Percentiles rank a stretch among this genome's conserved stretches.
Evolutionary conservation across 225 moss, liverwort and hornwort genomes (phyloP).

Genomic region (Marchantia polymorpha): DNA sequence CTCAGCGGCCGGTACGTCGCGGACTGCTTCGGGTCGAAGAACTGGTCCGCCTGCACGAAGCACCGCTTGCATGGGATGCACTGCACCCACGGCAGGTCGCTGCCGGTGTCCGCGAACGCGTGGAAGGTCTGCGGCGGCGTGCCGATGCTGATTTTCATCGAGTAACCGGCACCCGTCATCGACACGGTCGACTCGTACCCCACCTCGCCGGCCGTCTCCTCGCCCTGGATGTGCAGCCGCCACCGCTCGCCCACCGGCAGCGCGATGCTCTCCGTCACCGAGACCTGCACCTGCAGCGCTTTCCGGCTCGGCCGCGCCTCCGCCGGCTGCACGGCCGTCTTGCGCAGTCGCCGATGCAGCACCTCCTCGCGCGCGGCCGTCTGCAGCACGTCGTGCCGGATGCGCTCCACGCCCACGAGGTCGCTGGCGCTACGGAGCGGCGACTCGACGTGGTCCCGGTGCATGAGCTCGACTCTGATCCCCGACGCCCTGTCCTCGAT

Average conservation of each 20-base stretch:
- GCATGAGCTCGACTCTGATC: slow-evolving; percentile 18
- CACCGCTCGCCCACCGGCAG: not conserved
- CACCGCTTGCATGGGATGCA: slow-evolving; percentile 22
- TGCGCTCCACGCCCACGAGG: slow-evolving; percentile 3
- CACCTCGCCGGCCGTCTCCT: not conserved
- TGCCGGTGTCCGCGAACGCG: slow-evolving; percentile 32
- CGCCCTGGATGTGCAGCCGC: not conserved
- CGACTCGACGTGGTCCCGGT: slow-evolving; percentile 16
- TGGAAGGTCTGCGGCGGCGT: slow-evolving; percentile 28
- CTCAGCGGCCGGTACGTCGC: slow-evolving; percentile 7
- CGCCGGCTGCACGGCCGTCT: not conserved
- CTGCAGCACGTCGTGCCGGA: slow-evolving; percentile 1
- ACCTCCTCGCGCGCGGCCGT: slow-evolving; percentile 18
- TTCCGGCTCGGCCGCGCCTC: slow-evolving; percentile 9
- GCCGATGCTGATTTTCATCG: slow-evolving; percentile 26
- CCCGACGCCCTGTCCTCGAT: not conserved
- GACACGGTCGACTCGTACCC: slow-evolving; percentile 16
- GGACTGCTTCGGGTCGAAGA: slow-evolving; percentile 19
- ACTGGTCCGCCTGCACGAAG: slow-evolving; percentile 12
- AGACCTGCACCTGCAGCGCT: slow-evolving; percentile 1
- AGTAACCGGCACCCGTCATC: slow-evolving; percentile 19
- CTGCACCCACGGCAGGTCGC: slow-evolving; percentile 30
- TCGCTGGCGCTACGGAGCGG: not conserved
- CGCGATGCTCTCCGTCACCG: not conserved
- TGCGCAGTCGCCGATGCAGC: not conserved